A percentile compares a stretch with the other conserved stretches of the same genome.
phyloP scores from a whole-genome alignment of 768 basidiomycete genomes.

The Psilocybe sp. region DNA sequence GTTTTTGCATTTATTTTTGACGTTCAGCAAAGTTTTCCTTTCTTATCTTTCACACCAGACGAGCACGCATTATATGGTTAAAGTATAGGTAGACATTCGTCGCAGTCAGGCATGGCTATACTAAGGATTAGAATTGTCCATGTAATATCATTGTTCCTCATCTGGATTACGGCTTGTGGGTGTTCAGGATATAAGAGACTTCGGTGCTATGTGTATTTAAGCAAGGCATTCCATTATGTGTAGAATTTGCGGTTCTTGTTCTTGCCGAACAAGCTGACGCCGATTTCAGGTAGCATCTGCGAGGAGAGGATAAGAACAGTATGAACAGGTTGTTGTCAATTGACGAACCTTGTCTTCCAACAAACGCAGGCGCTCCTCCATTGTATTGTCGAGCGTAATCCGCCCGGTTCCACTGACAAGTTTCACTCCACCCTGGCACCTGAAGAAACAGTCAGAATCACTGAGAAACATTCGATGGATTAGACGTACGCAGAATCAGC shows the following conservation, averaged over 20 bases:
- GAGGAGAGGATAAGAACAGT: neutral
- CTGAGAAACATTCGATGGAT: neutral
- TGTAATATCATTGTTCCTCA: too few relatives aligned
- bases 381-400: constrained; percentile 91
- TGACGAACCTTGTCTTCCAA: constrained; percentile 81
- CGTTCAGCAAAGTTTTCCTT: too few relatives aligned
- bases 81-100: too few relatives aligned
- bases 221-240: constrained; percentile 36
- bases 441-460: neutral
- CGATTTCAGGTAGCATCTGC: constrained; percentile 95
- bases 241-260: constrained; percentile 94
- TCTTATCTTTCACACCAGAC: too few relatives aligned
- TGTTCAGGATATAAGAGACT: too few relatives aligned
- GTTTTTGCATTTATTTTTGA: too few relatives aligned
- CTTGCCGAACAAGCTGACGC: constrained; percentile 82
- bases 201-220: too few relatives aligned
- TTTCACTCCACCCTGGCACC: constrained; percentile 83
- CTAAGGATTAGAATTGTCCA: too few relatives aligned
- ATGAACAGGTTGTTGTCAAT: neutral
- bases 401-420: constrained; percentile 68
- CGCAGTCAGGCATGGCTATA: too few relatives aligned
- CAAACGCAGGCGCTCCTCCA: constrained; percentile 86
- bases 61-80: too few relatives aligned
- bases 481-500: constrained; percentile 62
- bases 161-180: too few relatives aligned